Percentiles rank a stretch among this genome's conserved stretches.
Evolutionary conservation across 2,329 filamentous ascomycete genomes (phyloP).

Genomic region (Cladosporium sp.): DNA sequence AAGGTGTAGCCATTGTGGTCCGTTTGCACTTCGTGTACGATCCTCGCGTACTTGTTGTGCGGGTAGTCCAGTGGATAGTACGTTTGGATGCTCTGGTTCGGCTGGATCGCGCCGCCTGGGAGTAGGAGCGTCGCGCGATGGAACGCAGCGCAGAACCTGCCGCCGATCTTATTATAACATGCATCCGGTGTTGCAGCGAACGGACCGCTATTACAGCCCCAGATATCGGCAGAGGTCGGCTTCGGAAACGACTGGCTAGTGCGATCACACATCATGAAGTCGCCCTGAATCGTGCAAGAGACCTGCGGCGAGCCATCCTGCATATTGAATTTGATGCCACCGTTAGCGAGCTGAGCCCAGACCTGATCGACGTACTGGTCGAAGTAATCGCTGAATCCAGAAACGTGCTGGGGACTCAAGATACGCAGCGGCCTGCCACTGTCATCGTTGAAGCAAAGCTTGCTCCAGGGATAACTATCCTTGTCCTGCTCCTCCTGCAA

Average conservation of each 20-base stretch:
- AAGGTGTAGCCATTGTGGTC: slow-evolving; percentile 63
- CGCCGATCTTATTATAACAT: slow-evolving; percentile 56
- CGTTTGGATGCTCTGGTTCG: slow-evolving; percentile 30
- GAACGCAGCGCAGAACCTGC: slow-evolving; percentile 71
- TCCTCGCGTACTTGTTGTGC: slow-evolving; percentile 52
- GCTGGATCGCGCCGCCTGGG: slow-evolving; percentile 45
- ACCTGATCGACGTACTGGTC: slow-evolving; percentile 49
- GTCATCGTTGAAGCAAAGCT: slow-evolving; percentile 46
- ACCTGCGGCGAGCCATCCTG: slow-evolving; percentile 55
- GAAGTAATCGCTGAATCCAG: slow-evolving; percentile 47
- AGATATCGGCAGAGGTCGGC: slow-evolving; percentile 60
- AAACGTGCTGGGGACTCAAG: slow-evolving; percentile 35
- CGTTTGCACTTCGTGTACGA: slow-evolving; percentile 57
- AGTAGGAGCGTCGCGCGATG: slow-evolving; percentile 66
- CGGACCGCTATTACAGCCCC: slow-evolving; percentile 61
- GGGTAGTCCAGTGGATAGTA: slow-evolving; percentile 42
- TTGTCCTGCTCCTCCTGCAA: slow-evolving; percentile 49
- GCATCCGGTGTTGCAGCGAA: slow-evolving; percentile 36
- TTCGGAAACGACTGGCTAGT: slow-evolving; percentile 47
- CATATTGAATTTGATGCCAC: slow-evolving; percentile 57
- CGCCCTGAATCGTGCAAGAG: slow-evolving; percentile 40
- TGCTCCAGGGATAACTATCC: slow-evolving; percentile 58
- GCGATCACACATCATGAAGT: slow-evolving; percentile 40
- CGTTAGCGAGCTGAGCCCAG: slow-evolving; percentile 43
- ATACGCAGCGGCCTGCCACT: slow-evolving; percentile 34